These are phyloP conservation scores for Pythium periplocum DNA, from an alignment of 352 stramenopile species.

Conservation along the genomic window DNA sequence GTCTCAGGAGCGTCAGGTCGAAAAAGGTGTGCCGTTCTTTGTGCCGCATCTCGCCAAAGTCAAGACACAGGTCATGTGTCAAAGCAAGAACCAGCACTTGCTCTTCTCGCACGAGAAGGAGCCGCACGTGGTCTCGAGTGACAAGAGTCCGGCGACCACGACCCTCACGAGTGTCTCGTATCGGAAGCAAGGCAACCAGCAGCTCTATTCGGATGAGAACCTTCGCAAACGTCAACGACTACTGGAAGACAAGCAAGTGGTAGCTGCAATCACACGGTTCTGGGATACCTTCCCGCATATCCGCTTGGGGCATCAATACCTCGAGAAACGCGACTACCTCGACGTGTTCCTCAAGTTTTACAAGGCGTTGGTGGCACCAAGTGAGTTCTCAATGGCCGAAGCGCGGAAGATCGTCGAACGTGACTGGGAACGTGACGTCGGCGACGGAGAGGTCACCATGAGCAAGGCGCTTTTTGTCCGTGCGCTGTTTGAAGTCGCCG, in stretches of 20 bases:
- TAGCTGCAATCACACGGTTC: conserved; percentile 49
- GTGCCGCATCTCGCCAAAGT: conserved; percentile 38
- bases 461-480: conserved; percentile 52
- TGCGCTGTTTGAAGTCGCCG: conserved; percentile 76
- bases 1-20: conserved; percentile 9
- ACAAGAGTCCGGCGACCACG: conserved; percentile 2
- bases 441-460: conserved; percentile 37
- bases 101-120: conserved; percentile 31
- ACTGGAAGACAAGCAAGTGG: conserved; percentile 37
- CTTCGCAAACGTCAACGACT: conserved; percentile 47
- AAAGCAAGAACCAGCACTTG: conserved; percentile 27
- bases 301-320: conserved; percentile 32
- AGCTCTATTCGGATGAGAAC: conserved; percentile 70
- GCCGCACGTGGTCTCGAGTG: neutral
- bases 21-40: conserved; percentile 26
- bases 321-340: conserved; percentile 55
- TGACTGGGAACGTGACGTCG: conserved; percentile 62
- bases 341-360: conserved; percentile 83
- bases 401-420: conserved; percentile 69
- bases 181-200: conserved; percentile 66
- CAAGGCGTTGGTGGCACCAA: conserved; percentile 67
- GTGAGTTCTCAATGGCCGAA: conserved; percentile 67
- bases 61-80: conserved; percentile 38
- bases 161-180: conserved; percentile 30
- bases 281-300: conserved; percentile 71